Base-by-base conservation (phyloP, 2,329 filamentous ascomycete species). In the Teratosphaeria nubilosa region DNA sequence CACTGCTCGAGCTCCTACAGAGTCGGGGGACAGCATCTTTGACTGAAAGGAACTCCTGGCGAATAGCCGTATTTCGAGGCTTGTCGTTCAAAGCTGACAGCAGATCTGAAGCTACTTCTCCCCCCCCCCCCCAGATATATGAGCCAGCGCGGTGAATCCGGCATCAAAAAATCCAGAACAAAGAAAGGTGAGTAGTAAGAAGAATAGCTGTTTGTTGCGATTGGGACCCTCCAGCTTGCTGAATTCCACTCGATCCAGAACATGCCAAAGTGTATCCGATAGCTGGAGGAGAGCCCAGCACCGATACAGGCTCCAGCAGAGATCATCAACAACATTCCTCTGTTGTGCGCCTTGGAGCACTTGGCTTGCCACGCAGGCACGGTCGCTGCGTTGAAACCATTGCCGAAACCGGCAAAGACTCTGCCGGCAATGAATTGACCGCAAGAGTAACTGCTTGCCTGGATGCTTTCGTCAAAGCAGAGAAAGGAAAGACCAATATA, bases 71-170 rank as follows among this genome's bases (percentile, higher is more conserved):
- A 16, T 53, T 20, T 30, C 31, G 20, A 27, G 25, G 25, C 31
- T 30, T 45, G 34, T 52, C 55, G n/a, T 51, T 51, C 20, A 56
- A 22, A 3, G 27, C 22, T 2, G 55, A 41, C 25, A 56, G 41
- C n/a, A 52, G 30, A 20, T 32, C 27, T 3, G 16, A 11, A 0
- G 77, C 77, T 61, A 80, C 77, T 25, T 80, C 75, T 61, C 80
- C 77, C 11, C 74, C 73, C 80, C 77, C 11, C 74, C 73, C 37
- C 78, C 79, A 65, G 79, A 79, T 56, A 80, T 27, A 82, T 76
- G 9, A 83, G 72, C 78, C 80, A 82, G 52, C 81, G 20, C 16
- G 80, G 80, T 0, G 79, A 81, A 63, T 83, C 80, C 3, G 80
- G 80, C 25, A 82, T 80, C 31, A 81, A 69, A 7, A 58, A 48